These are phyloP conservation scores for Pisolithus orientalis DNA, from an alignment of 768 basidiomycete genomes.

Conservation along the genomic window DNA sequence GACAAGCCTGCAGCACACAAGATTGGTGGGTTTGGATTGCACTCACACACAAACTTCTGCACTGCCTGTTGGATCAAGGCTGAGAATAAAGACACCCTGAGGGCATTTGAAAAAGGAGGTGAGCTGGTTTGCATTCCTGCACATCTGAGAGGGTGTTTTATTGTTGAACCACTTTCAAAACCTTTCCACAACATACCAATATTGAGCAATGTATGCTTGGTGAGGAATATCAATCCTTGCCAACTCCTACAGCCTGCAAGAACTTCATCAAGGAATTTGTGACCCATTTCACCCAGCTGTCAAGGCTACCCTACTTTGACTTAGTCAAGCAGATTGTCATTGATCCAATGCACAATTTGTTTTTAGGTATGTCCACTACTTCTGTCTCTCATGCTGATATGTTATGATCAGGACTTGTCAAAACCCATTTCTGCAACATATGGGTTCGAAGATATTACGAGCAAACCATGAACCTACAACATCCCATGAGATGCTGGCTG, in stretches of 20 bases:
- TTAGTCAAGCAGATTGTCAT: conserved; percentile 14
- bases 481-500: not conserved
- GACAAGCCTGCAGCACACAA: too few species aligned
- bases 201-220: not conserved
- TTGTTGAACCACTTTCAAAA: not conserved
- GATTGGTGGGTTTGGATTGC: too few species aligned
- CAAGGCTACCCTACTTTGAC: conserved; percentile 21
- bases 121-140: too few species aligned
- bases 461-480: not conserved
- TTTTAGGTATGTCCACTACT: conserved; percentile 13
- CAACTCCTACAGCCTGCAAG: not conserved
- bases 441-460: conserved; percentile 13
- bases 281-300: conserved; percentile 21
- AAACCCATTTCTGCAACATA: conserved; percentile 18
- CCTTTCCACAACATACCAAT: conserved; percentile 1
- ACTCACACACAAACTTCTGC: too few species aligned
- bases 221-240: not conserved
- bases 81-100: too few species aligned
- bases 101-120: too few species aligned
- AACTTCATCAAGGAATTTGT: conserved; percentile 18
- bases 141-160: too few species aligned
- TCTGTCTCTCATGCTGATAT: too few species aligned
- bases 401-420: conserved; percentile 13
- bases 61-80: too few species aligned
- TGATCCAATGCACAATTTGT: conserved; percentile 27